A percentile compares a stretch with the other conserved stretches of the same genome.
These are phyloP conservation scores for Endoconidiophora polonica DNA, from an alignment of 2,329 filamentous ascomycete genomes.

Conservation along the genomic window DNA sequence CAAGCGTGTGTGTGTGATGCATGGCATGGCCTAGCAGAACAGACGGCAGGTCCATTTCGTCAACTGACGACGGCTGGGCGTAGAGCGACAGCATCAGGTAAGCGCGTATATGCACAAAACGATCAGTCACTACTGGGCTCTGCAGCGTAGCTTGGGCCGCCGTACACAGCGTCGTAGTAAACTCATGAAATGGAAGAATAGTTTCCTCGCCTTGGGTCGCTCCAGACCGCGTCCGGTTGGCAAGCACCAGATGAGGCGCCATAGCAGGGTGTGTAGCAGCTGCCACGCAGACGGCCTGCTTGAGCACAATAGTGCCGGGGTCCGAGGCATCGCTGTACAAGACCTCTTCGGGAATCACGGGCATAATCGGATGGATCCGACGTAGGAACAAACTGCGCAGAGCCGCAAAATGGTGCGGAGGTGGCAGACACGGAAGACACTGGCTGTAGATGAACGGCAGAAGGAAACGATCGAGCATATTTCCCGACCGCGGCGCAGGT, in stretches of 20 bases:
- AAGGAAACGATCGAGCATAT: constrained; percentile 25
- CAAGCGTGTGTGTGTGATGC: constrained; percentile 39
- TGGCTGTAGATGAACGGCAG: constrained; percentile 28
- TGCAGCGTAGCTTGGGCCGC: constrained; percentile 34
- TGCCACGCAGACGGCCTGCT: constrained; percentile 38
- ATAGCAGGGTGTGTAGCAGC: constrained; percentile 34
- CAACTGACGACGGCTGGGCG: constrained; percentile 35
- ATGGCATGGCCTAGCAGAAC: constrained; percentile 36
- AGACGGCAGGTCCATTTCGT: constrained; percentile 38
- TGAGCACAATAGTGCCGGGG: constrained; percentile 27
- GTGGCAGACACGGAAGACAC: constrained; percentile 32
- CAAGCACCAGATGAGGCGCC: constrained; percentile 27
- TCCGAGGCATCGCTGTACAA: constrained; percentile 19
- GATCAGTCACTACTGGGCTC: constrained; percentile 35
- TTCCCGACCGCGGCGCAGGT: constrained; percentile 1
- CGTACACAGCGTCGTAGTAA: constrained; percentile 30
- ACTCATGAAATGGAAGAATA: constrained; percentile 29
- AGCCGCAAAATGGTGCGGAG: constrained; percentile 27
- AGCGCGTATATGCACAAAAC: constrained; percentile 37
- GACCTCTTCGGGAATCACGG: constrained; percentile 28
- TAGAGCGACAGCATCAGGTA: constrained; percentile 40
- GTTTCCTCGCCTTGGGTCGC: constrained; percentile 17
- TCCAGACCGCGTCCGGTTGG: constrained; percentile 16
- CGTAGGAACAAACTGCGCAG: constrained; percentile 31
- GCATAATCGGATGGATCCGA: constrained; percentile 38